Base-by-base conservation (phyloP, 2,329 filamentous ascomycete species). In the Fusarium continuum region DNA sequence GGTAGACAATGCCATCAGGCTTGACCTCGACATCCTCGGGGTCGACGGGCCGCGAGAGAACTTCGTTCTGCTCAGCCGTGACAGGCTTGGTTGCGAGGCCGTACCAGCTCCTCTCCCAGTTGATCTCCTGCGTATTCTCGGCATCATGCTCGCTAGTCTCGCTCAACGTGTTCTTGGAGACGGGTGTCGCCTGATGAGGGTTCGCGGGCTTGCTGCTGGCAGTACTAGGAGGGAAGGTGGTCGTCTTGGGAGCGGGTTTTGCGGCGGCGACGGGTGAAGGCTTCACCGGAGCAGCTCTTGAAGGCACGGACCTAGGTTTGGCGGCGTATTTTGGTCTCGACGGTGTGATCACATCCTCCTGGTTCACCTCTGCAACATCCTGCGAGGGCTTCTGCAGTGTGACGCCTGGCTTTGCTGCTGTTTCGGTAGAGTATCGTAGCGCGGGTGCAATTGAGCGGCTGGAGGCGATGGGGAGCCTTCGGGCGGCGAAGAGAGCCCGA, bases 1-100 rank as follows among this genome's bases (percentile, higher is more conserved):
- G 82, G 76, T 98, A 99, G 57, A 98, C 82, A 68, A 99, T 94
- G 28, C 95, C 95, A 79, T 99, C 95, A 26, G 95, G 94, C 81
- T 99, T 99, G 74, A 99, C 90, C 81, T 99, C 95, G 51, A 99
- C 88, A 77, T 98, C 94, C 41, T 88, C 84, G 1, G 85, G 79
- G 49, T 87, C 79, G 11, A 96, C 75, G 2, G 88, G 87, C 53
- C 85, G 81, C 61, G 91, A 84, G 40, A 97, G 83, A 17, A 91
- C 83, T 14, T 87, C 83, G 9, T 86, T 83, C 48, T 89, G 85
- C 76, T 93, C 89, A 39, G 86, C 79, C 4, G 87, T 81, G 76
- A 97, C 96, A 0, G 92, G 84, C 28, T 81, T 80, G 1, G 84
- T 82, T 29, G 88, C 90, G 16, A 97, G 85, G 11, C 92, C 91